Evolutionary conservation across 305 asterid genomes (phyloP).

Genomic region (Caryopteris hybrid): DNA sequence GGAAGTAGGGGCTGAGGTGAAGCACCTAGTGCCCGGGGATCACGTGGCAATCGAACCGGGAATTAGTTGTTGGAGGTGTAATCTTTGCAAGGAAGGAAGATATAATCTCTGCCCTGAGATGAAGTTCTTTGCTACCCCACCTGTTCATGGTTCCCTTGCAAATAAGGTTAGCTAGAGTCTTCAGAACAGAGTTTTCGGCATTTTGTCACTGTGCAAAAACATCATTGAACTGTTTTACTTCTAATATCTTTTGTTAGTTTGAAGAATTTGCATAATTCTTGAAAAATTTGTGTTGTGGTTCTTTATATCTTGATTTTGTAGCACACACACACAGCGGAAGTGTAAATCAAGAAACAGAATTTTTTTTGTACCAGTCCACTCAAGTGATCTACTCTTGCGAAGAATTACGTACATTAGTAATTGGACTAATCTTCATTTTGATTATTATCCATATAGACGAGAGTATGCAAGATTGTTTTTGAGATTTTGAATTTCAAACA

Average conservation of each 20-base stretch:
- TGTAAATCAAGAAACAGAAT: background rate
- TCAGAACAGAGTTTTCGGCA: background rate
- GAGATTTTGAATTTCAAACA: background rate
- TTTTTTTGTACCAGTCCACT: background rate
- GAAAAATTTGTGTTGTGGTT: background rate
- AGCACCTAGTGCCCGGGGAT: slow-evolving; percentile 64
- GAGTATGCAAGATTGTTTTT: background rate
- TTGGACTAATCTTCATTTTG: no score
- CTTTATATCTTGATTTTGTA: no score
- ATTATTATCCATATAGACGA: no score
- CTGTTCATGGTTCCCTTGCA: slow-evolving; percentile 88
- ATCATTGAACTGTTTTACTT: background rate
- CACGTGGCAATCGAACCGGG: slow-evolving; percentile 90
- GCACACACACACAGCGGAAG: background rate
- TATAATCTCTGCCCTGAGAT: slow-evolving; percentile 82
- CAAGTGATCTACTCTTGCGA: background rate
- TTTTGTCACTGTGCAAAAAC: background rate
- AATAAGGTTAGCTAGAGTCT: slow-evolving; percentile 51
- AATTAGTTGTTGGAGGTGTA: slow-evolving; percentile 78
- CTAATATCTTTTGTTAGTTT: background rate
- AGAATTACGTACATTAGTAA: background rate
- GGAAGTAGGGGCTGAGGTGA: slow-evolving; percentile 77
- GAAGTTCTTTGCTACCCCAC: slow-evolving; percentile 91
- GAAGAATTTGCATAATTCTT: background rate
- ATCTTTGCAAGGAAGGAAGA: slow-evolving; percentile 76